A percentile compares a stretch with the other conserved stretches of the same genome.
These are phyloP conservation scores for Collybia nuda DNA, from an alignment of 768 basidiomycete genomes.

Conservation along the genomic window DNA sequence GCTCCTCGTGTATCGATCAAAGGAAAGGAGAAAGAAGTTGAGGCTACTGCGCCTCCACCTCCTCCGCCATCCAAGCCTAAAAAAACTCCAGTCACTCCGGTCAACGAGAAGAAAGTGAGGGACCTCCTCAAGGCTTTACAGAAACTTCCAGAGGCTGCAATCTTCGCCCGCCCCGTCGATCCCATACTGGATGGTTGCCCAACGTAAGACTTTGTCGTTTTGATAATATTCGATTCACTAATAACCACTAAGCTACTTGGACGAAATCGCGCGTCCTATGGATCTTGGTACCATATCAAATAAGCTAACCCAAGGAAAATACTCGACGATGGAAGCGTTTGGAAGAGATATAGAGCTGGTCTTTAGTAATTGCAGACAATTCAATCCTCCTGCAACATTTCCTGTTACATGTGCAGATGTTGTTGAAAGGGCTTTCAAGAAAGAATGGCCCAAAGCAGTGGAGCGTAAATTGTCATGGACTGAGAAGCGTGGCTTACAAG, in stretches of 20 bases:
- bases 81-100: slow-evolving; percentile 42
- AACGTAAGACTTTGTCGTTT: slow-evolving; percentile 56
- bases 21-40: slow-evolving; percentile 72
- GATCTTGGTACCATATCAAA: slow-evolving; percentile 81
- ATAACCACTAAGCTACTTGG: slow-evolving; percentile 65
- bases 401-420: slow-evolving; percentile 70
- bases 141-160: slow-evolving; percentile 63
- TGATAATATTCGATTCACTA: not conserved
- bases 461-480: slow-evolving; percentile 72
- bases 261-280: slow-evolving; percentile 93
- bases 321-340: slow-evolving; percentile 81
- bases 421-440: slow-evolving; percentile 75
- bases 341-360: slow-evolving; percentile 79
- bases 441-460: slow-evolving; percentile 80
- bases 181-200: slow-evolving; percentile 84
- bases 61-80: slow-evolving; percentile 39
- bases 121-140: slow-evolving; percentile 61
- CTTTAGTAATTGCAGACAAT: slow-evolving; percentile 86
- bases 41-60: slow-evolving; percentile 19
- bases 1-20: slow-evolving; percentile 51
- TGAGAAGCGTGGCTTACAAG: slow-evolving; percentile 79
- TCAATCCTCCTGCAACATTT: slow-evolving; percentile 84
- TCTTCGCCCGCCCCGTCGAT: slow-evolving; percentile 85
- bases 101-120: slow-evolving; percentile 85
- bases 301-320: slow-evolving; percentile 67